These are phyloP conservation scores for Talaromyces islandicus DNA, from an alignment of 2,329 filamentous ascomycete species.

Conservation along the genomic window DNA sequence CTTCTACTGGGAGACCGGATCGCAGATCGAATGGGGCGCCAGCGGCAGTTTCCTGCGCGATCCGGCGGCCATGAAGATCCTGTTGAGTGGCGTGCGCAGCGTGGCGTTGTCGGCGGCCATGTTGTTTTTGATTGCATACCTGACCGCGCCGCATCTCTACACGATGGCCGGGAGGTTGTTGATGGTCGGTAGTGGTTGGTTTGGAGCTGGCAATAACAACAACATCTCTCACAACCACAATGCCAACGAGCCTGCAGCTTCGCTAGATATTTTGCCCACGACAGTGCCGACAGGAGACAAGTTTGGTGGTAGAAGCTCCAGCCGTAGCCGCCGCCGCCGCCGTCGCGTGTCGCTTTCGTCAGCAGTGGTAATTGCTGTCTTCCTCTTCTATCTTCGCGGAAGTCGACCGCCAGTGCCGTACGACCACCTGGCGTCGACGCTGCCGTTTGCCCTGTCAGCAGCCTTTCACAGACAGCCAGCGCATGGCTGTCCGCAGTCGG, in stretches of 20 bases:
- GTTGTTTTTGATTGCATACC: constrained; percentile 22
- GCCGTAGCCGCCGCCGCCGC: too few species aligned
- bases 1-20: constrained; percentile 36
- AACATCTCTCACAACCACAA: not conserved
- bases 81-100: constrained; percentile 28
- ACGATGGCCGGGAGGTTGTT: constrained; percentile 1
- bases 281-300: not conserved
- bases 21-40: constrained; percentile 34
- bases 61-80: constrained; percentile 31
- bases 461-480: constrained; percentile 19
- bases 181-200: not conserved
- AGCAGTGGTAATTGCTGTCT: not conserved
- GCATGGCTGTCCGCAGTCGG: constrained; percentile 18
- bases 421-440: constrained; percentile 29
- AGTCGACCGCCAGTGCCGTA: constrained; percentile 29
- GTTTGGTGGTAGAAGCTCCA: not conserved
- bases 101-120: constrained; percentile 20
- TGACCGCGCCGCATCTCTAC: constrained; percentile 25
- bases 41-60: constrained; percentile 29
- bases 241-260: not conserved
- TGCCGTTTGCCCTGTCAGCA: constrained; percentile 30
- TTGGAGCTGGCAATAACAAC: not conserved
- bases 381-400: constrained; percentile 22
- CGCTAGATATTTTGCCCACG: not conserved
- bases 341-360: not conserved